Evolutionary conservation across 2,329 filamentous ascomycete genomes (phyloP).

Genomic region (Grosmannia huntii): DNA sequence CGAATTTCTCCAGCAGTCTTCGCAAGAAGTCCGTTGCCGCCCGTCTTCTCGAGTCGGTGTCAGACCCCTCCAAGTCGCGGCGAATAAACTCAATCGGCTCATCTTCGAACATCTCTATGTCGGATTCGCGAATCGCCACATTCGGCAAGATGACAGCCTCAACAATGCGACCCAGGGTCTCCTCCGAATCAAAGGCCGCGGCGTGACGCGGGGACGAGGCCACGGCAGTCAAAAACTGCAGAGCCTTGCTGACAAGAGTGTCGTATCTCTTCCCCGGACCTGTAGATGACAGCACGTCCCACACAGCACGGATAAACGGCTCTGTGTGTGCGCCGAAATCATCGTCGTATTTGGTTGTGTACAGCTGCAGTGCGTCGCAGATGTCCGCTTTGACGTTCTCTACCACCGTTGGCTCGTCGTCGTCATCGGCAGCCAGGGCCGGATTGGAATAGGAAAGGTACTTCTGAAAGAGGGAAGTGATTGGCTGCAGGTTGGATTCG

Average conservation of each 20-base stretch:
- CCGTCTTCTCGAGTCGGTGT: constrained; percentile 82
- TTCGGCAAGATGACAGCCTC: constrained; percentile 96
- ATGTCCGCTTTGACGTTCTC: constrained; percentile 89
- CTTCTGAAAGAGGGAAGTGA: constrained; percentile 75
- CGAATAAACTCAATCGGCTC: constrained; percentile 98
- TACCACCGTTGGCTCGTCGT: constrained; percentile 79
- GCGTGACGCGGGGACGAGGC: constrained; percentile 68
- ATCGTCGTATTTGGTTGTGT: constrained; percentile 90
- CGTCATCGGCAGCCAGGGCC: constrained; percentile 54
- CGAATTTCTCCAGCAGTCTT: constrained; percentile 80
- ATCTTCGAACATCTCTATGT: constrained; percentile 93
- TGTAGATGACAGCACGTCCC: constrained; percentile 78
- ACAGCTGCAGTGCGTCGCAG: constrained; percentile 80
- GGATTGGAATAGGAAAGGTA: constrained; percentile 84
- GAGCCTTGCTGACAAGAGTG: constrained; percentile 80
- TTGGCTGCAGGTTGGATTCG: constrained; percentile 70
- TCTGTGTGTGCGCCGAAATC: constrained; percentile 71
- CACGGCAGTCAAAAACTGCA: constrained; percentile 89
- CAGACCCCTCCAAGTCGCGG: constrained; percentile 86
- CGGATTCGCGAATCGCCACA: constrained; percentile 79
- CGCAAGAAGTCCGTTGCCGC: constrained; percentile 91
- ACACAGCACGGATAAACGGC: constrained; percentile 80
- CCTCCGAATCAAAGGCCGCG: constrained; percentile 70
- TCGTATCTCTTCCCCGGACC: constrained; percentile 88
- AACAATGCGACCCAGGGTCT: constrained; percentile 71